A percentile compares a stretch with the other conserved stretches of the same genome.
phyloP scores from a whole-genome alignment of 257 asterid genomes.

The Pogostemon cablin region DNA sequence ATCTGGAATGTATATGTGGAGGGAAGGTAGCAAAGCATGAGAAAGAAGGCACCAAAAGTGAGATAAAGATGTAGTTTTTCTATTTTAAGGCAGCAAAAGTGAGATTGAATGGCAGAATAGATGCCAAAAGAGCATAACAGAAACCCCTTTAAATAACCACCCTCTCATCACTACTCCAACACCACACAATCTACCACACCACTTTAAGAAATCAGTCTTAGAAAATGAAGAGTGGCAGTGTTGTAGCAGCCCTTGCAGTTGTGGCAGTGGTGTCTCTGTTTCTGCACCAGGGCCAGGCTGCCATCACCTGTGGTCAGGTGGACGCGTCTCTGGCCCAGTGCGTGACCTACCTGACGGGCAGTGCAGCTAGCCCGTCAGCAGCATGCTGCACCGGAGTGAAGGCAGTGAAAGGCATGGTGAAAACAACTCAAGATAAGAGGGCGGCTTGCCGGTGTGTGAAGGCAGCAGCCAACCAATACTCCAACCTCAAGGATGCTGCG shows the following conservation, averaged over 20 bases:
- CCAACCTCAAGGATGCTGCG: constrained; percentile 38
- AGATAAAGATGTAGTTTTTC: neutral
- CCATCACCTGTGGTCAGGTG: constrained; percentile 43
- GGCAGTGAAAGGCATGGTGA: constrained; percentile 28
- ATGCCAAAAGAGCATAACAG: constrained; percentile 32
- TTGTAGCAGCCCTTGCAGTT: constrained; percentile 18
- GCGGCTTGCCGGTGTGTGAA: constrained; percentile 40
- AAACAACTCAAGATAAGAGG: constrained; percentile 38
- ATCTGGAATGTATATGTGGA: too few relatives aligned
- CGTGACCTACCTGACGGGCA: constrained; percentile 32
- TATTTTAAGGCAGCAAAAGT: neutral
- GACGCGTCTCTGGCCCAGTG: constrained; percentile 37
- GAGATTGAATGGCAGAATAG: neutral
- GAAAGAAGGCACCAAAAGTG: neutral
- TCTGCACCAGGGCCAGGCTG: constrained; percentile 36
- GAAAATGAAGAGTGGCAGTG: constrained; percentile 32
- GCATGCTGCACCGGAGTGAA: constrained; percentile 46
- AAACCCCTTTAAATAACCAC: constrained; percentile 7
- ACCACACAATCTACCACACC: neutral
- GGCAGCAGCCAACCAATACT: constrained; percentile 36
- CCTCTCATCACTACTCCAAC: neutral
- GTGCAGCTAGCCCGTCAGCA: constrained; percentile 14
- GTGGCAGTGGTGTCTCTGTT: constrained; percentile 19
- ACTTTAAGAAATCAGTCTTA: neutral
- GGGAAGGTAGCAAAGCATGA: neutral